phyloP scores from a whole-genome alignment of 371 early-diverging fungal genomes.

The Haplosporangium sp. region DNA sequence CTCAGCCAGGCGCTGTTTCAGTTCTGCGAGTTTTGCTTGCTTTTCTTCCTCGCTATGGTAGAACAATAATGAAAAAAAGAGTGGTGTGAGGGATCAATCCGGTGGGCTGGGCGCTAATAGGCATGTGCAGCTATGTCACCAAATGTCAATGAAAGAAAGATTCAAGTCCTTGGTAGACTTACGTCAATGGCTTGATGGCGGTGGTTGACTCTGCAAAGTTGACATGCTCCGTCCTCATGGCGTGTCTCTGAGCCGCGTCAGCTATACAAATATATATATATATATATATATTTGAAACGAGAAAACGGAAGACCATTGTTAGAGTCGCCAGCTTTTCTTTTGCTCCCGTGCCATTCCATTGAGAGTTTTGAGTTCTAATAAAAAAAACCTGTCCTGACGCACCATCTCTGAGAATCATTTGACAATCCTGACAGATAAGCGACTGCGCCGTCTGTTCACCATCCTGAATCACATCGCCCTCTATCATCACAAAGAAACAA shows the following conservation, averaged over 20 bases:
- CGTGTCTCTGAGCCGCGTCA: constrained; percentile 85
- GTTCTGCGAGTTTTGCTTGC: constrained; percentile 76
- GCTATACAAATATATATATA: constrained; percentile 52
- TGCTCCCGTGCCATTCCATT: too few relatives aligned
- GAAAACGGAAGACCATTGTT: too few relatives aligned
- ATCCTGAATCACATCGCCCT: constrained; percentile 75
- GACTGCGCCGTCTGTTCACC: constrained; percentile 79
- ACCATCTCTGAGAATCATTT: constrained; percentile 83
- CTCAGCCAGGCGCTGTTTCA: constrained; percentile 77
- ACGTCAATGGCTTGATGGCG: constrained; percentile 85
- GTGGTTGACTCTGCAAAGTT: constrained; percentile 90
- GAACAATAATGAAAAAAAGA: background rate
- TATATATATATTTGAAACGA: background rate
- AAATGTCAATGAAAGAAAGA: too few relatives aligned
- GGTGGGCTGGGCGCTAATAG: too few relatives aligned
- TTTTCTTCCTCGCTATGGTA: constrained; percentile 88
- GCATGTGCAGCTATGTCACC: too few relatives aligned
- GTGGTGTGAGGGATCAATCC: background rate
- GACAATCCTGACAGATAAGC: constrained; percentile 89
- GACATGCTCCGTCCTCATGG: constrained; percentile 82
- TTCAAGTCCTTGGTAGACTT: too few relatives aligned
- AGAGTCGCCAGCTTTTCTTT: too few relatives aligned
- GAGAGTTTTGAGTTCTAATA: too few relatives aligned
- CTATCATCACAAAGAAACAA: constrained; percentile 7
- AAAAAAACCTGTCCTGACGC: constrained; percentile 19